Percentiles rank a stretch among this genome's conserved stretches.
phyloP scores from a whole-genome alignment of 371 early-diverging fungal genomes.

The Apophysomyces elegans region DNA sequence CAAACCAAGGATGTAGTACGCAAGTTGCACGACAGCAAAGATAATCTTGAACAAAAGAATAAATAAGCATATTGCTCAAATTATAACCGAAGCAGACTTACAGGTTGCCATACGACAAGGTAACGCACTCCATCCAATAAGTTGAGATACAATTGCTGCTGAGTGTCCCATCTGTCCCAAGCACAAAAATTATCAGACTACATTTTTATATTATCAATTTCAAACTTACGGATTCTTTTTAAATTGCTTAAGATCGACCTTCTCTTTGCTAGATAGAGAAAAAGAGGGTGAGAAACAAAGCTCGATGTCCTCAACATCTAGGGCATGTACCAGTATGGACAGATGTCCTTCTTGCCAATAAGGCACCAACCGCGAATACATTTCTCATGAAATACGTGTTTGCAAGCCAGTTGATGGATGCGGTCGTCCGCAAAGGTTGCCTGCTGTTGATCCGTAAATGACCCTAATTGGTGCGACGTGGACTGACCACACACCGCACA shows the following conservation, averaged over 20 bases:
- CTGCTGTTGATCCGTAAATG: constrained; percentile 32
- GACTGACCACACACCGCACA: constrained; percentile 85
- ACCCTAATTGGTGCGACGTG: constrained; percentile 27
- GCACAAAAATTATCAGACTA: constrained; percentile 3
- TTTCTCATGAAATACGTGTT: constrained; percentile 86
- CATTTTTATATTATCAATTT: not conserved
- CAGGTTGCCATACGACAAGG: constrained; percentile 84
- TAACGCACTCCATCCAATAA: constrained; percentile 83
- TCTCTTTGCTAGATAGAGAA: constrained; percentile 68
- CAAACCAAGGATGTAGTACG: constrained; percentile 50
- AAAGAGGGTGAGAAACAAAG: not conserved
- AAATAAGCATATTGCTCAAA: not conserved
- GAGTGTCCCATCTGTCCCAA: constrained; percentile 65
- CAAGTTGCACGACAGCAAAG: constrained; percentile 49
- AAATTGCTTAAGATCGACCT: constrained; percentile 80
- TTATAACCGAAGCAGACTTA: constrained; percentile 32
- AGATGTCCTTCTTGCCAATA: constrained; percentile 92
- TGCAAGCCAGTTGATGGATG: constrained; percentile 74
- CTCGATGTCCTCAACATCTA: not conserved
- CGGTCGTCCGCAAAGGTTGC: constrained; percentile 48
- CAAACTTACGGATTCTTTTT: constrained; percentile 73
- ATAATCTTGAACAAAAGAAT: constrained; percentile 36
- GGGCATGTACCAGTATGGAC: constrained; percentile 84
- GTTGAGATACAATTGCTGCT: constrained; percentile 77
- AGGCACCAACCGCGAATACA: constrained; percentile 96